Percentiles rank a stretch among this genome's conserved stretches.
Evolutionary conservation across 2,329 filamentous ascomycete species (phyloP).

Genomic region (Claviceps monticola): DNA sequence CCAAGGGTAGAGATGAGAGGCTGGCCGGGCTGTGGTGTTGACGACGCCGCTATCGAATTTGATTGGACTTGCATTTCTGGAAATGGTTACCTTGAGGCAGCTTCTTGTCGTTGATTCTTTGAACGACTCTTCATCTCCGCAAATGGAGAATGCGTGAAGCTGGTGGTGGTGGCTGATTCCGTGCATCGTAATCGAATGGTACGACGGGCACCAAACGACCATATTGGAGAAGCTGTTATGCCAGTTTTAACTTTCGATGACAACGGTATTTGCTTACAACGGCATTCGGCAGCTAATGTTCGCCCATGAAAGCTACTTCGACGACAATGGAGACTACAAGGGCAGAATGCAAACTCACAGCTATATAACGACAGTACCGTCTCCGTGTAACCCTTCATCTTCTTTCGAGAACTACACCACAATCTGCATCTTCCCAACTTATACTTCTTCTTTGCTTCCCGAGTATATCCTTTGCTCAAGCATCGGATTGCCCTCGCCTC

Average conservation of each 20-base stretch:
- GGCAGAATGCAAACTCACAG: neutral
- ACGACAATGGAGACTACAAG: neutral
- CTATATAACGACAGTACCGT: neutral
- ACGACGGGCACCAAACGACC: neutral
- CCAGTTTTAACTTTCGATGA: neutral
- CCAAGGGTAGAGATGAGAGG: neutral
- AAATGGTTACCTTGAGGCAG: too few species aligned
- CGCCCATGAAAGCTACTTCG: neutral
- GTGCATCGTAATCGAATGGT: neutral
- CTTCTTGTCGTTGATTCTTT: too few species aligned
- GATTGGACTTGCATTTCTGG: too few species aligned
- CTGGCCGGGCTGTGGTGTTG: neutral
- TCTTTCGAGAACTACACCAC: neutral
- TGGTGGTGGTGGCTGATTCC: neutral
- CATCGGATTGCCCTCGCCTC: neutral
- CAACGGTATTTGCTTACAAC: too few species aligned
- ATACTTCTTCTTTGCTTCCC: neutral
- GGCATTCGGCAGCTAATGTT: too few species aligned
- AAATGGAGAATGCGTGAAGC: neutral
- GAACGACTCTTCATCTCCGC: too few species aligned
- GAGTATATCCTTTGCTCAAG: neutral
- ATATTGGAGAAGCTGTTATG: neutral
- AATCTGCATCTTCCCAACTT: neutral
- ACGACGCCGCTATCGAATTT: too few species aligned
- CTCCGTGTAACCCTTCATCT: neutral